Evolutionary conservation across 805 yeast genomes (phyloP), one percentile per base, ranked within the genome.

Genomic region (Clavispora fructus): DNA sequence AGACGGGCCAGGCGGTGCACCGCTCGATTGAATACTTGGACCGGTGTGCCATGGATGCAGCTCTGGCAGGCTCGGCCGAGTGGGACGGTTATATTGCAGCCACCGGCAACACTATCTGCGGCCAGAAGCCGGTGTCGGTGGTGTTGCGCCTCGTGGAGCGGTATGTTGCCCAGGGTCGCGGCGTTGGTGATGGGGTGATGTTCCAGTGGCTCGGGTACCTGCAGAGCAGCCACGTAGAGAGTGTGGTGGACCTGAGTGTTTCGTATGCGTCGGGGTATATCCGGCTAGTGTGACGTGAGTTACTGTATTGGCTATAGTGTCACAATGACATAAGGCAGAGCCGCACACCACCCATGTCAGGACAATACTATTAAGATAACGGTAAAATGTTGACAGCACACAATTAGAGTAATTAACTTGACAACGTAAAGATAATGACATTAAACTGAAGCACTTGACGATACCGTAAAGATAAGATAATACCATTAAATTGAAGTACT

Each of bases 91-190:
- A 94, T 59, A 78, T 94, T 5, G 65, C 67, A 6, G 54, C 52
- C 1, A 88, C 98, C 0, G 88, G 85, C 0, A 91, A 92, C 66
- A 94, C 99, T 0, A 85, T 94, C 14, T 94, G 99, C 65, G 99
- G 99, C 0, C 86, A 90, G 48, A 82, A 80, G 49, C 97, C 98
- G 0, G 72, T 94, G 31, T 77, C 79, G 2, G 69, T 89, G 8
- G 61, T 92, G 16, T 60, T 92, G 43, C 67, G 71, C 17, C 62
- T 83, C 2, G 60, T 83, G 49, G 85, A 83, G 48, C 46, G 60
- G 12, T 56, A 39, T 39, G 50, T 28, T 55, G 47, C 29, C 35
- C 35, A 52, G 53, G 45, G 48, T 2, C 56, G 50, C 7, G 30
- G 30, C 53, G 47, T 42, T 4, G 45, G 47, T 6, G 43, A 57